Conservation (phyloP, 164 flowering plant genomes). For the Platanus orientalis region DNA sequence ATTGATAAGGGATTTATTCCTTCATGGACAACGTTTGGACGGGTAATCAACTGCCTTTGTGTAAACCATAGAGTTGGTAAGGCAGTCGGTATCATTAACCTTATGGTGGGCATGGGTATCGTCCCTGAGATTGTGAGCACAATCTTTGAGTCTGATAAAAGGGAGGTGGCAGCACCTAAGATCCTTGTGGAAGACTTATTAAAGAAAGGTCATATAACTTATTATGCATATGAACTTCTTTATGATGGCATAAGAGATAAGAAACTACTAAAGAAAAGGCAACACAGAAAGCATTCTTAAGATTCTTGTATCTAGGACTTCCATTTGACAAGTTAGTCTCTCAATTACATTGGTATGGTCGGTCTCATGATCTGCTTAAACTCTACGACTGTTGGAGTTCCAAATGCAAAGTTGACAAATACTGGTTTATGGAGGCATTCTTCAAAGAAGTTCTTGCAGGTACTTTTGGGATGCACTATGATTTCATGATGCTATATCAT, state of each 20-base stretch:
- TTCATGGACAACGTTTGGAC: conserved; percentile 65
- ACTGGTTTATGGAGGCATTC: background rate
- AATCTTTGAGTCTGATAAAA: conserved; percentile 75
- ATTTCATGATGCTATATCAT: background rate
- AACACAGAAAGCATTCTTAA: conserved; percentile 15
- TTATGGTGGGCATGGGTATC: conserved; percentile 67
- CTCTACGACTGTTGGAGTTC: background rate
- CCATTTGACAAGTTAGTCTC: background rate
- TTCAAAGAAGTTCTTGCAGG: background rate
- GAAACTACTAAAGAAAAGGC: conserved; percentile 40
- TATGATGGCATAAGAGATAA: conserved; percentile 79
- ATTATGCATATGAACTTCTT: conserved; percentile 65
- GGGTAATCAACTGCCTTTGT: conserved; percentile 73
- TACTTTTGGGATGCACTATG: background rate
- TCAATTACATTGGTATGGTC: background rate
- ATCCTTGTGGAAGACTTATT: conserved; percentile 77
- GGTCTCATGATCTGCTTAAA: background rate
- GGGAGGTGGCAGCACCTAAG: conserved; percentile 81
- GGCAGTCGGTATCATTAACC: conserved; percentile 66
- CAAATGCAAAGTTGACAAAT: background rate
- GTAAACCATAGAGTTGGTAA: conserved; percentile 49
- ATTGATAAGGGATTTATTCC: conserved; percentile 59
- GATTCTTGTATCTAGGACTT: background rate
- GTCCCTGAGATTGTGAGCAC: conserved; percentile 74
- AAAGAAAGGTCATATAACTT: conserved; percentile 66